Evolutionary conservation across 352 stramenopile genomes (phyloP).

Genomic region (Phytophthora pseudosyringae): DNA sequence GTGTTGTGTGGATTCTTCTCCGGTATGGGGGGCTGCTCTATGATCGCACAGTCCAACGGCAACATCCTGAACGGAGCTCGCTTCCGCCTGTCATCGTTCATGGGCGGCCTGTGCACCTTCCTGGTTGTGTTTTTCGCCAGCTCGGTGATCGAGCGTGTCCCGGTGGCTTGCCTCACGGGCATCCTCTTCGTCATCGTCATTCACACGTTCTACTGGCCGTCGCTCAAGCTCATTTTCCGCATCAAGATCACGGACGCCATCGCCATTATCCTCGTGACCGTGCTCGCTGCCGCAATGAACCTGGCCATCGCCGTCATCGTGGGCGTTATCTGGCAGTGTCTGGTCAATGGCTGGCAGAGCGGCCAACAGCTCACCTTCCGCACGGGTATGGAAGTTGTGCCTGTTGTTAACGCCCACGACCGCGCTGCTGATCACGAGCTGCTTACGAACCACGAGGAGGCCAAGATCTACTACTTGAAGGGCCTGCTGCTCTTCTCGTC

Average conservation of each 20-base stretch:
- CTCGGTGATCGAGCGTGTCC: slow-evolving; percentile 84
- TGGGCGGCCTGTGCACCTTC: slow-evolving; percentile 70
- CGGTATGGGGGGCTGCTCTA: slow-evolving; percentile 94
- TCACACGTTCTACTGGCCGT: slow-evolving; percentile 93
- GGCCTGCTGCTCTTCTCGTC: slow-evolving; percentile 86
- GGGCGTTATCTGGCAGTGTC: slow-evolving; percentile 83
- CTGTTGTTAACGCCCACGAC: slow-evolving; percentile 35
- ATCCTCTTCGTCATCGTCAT: slow-evolving; percentile 90
- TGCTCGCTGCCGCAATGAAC: slow-evolving; percentile 88
- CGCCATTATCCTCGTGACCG: slow-evolving; percentile 85
- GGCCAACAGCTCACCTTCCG: slow-evolving; percentile 53
- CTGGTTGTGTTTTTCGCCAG: slow-evolving; percentile 86
- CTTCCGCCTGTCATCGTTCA: slow-evolving; percentile 71
- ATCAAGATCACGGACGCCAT: slow-evolving; percentile 73
- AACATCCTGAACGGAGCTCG: slow-evolving; percentile 89
- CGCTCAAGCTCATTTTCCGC: slow-evolving; percentile 80
- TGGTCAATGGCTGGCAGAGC: slow-evolving; percentile 86
- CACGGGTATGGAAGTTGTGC: slow-evolving; percentile 42
- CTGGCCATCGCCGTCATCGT: slow-evolving; percentile 86
- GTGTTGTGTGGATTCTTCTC: slow-evolving; percentile 92
- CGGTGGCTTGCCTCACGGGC: slow-evolving; percentile 84
- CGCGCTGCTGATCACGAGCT: slow-evolving; percentile 38
- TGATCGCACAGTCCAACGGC: slow-evolving; percentile 94
- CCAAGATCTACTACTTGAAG: slow-evolving; percentile 81
- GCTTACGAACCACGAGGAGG: slow-evolving; percentile 40